Percentiles rank a stretch among this genome's conserved stretches.
phyloP scores from a whole-genome alignment of 352 stramenopile species.

The Globisporangium paroecandrum region DNA sequence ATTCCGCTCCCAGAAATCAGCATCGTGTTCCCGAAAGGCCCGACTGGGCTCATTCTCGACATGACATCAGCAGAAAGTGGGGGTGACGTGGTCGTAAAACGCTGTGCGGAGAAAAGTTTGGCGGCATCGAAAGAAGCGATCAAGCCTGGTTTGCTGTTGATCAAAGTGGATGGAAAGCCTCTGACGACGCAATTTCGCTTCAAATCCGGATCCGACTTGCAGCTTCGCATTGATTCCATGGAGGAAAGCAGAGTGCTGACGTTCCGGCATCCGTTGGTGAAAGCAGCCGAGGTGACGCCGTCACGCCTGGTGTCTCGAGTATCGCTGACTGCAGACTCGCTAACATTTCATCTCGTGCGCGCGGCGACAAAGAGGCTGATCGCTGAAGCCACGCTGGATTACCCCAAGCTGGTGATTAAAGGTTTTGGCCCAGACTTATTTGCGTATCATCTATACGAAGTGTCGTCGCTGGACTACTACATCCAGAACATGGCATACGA shows the following conservation, averaged over 20 bases:
- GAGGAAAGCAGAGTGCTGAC: slow-evolving; percentile 55
- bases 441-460: slow-evolving; percentile 74
- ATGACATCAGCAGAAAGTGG: slow-evolving; percentile 22
- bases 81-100: slow-evolving; percentile 43
- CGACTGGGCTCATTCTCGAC: slow-evolving; percentile 62
- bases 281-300: slow-evolving; percentile 53
- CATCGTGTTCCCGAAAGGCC: slow-evolving; percentile 59
- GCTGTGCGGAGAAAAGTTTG: slow-evolving; percentile 44
- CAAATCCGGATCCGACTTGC: slow-evolving; percentile 50
- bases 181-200: slow-evolving; percentile 46
- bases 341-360: slow-evolving; percentile 72
- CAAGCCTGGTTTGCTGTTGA: slow-evolving; percentile 65
- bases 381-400: slow-evolving; percentile 48
- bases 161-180: slow-evolving; percentile 67
- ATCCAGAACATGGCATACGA: slow-evolving; percentile 62
- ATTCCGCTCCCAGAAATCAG: slow-evolving; percentile 84
- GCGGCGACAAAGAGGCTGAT: slow-evolving; percentile 59
- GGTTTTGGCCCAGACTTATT: slow-evolving; percentile 80
- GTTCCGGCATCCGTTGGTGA: slow-evolving; percentile 71
- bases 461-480: slow-evolving; percentile 69
- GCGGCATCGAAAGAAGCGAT: slow-evolving; percentile 63
- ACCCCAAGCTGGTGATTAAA: slow-evolving; percentile 49
- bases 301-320: slow-evolving; percentile 45
- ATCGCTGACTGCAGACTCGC: slow-evolving; percentile 47
- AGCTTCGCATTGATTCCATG: slow-evolving; percentile 54